Conservation (phyloP, 352 stramenopile genomes). For the Globisporangium nodosum region DNA sequence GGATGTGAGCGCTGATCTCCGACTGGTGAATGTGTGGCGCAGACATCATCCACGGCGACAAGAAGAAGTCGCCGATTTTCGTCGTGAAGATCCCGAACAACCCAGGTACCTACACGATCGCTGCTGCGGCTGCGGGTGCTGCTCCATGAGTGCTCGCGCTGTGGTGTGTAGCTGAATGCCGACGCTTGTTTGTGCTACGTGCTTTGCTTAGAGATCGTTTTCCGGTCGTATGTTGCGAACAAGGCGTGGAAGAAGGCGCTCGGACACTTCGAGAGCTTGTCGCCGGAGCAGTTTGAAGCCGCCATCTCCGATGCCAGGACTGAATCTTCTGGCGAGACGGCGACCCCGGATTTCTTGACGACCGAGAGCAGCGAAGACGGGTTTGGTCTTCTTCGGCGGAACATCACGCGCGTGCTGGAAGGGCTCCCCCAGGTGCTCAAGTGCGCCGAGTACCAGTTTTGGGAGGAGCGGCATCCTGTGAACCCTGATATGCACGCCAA, state of each 20-base stretch:
- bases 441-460: slow-evolving; percentile 80
- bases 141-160: background rate
- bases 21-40: background rate
- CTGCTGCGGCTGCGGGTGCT: background rate
- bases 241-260: slow-evolving; percentile 85
- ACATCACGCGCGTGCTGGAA: slow-evolving; percentile 69
- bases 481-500: slow-evolving; percentile 55
- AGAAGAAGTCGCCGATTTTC: slow-evolving; percentile 78
- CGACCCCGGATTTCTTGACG: slow-evolving; percentile 35
- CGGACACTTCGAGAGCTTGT: slow-evolving; percentile 60
- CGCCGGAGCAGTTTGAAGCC: slow-evolving; percentile 34
- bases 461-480: slow-evolving; percentile 71
- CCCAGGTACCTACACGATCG: slow-evolving; percentile 24
- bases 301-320: slow-evolving; percentile 19
- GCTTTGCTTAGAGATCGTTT: slow-evolving; percentile 42
- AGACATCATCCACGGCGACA: slow-evolving; percentile 75
- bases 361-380: slow-evolving; percentile 61
- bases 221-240: slow-evolving; percentile 67
- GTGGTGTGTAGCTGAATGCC: slow-evolving; percentile 33
- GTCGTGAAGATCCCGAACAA: slow-evolving; percentile 56
- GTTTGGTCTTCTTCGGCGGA: slow-evolving; percentile 71
- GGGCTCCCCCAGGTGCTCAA: slow-evolving; percentile 54
- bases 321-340: slow-evolving; percentile 1
- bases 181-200: background rate
- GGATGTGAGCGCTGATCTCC: background rate